Percentiles rank a stretch among this genome's conserved stretches.
Evolutionary conservation across 768 basidiomycete genomes (phyloP).

Genomic region (Bullera alba): DNA sequence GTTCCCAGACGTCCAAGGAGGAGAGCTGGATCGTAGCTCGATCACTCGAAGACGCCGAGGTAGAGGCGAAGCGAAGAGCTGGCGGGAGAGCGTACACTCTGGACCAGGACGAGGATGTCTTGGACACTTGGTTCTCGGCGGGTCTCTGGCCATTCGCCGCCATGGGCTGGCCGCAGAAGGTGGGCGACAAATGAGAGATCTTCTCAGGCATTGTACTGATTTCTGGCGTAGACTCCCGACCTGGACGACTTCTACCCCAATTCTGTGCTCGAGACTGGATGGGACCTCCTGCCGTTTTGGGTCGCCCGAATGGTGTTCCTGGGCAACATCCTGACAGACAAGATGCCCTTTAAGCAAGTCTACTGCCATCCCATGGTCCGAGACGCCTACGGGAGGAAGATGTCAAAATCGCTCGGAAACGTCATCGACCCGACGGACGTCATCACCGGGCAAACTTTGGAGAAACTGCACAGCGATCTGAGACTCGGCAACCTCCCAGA

Average conservation of each 20-base stretch:
- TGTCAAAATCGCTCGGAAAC: constrained; percentile 97
- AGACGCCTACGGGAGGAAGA: constrained; percentile 96
- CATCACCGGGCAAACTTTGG: constrained; percentile 72
- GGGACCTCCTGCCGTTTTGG: constrained; percentile 99
- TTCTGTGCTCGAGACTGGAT: constrained; percentile 89
- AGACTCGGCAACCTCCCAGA: constrained; percentile 87
- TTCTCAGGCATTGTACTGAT: constrained; percentile 1
- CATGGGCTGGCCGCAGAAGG: constrained; percentile 95
- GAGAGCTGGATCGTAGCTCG: constrained; percentile 89
- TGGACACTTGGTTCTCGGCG: constrained; percentile 99
- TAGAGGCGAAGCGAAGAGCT: constrained; percentile 61
- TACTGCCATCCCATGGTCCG: constrained; percentile 98
- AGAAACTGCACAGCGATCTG: constrained; percentile 75
- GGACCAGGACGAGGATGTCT: constrained; percentile 90
- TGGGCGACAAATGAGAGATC: constrained; percentile 35
- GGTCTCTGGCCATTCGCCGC: constrained; percentile 96
- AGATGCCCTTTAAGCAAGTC: constrained; percentile 92
- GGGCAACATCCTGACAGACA: constrained; percentile 76
- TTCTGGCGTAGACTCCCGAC: constrained; percentile 60
- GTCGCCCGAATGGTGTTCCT: constrained; percentile 97
- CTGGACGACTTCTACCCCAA: constrained; percentile 77
- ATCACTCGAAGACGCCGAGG: constrained; percentile 68
- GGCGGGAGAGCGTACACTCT: constrained; percentile 63
- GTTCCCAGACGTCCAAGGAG: constrained; percentile 56
- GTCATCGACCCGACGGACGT: constrained; percentile 96